A percentile compares a stretch with the other conserved stretches of the same genome.
These are phyloP conservation scores for Rutstroemia sp. DNA, from an alignment of 2,329 filamentous ascomycete genomes.

Conservation along the genomic window DNA sequence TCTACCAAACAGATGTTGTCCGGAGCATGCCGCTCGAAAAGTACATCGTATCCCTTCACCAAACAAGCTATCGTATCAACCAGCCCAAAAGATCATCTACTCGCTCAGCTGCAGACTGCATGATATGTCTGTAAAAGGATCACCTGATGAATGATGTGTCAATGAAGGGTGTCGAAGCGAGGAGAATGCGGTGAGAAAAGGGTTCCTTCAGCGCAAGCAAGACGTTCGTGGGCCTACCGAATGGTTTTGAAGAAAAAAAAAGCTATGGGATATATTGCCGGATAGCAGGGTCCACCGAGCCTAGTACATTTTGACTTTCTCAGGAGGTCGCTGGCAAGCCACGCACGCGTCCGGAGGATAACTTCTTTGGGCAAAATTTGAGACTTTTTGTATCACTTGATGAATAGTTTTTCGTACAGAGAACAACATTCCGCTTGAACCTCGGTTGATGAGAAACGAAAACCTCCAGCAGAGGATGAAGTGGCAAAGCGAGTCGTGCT, in stretches of 20 bases:
- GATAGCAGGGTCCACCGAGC: constrained; percentile 1
- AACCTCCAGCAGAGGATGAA: not conserved
- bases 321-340: not conserved
- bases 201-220: constrained; percentile 1
- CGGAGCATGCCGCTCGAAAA: too few relatives aligned
- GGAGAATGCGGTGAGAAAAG: not conserved
- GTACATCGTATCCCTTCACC: not conserved
- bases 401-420: not conserved
- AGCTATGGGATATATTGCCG: not conserved
- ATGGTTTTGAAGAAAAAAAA: not conserved
- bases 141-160: not conserved
- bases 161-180: constrained; percentile 4
- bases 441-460: not conserved
- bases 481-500: not conserved
- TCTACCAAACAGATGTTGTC: too few relatives aligned
- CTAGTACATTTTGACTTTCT: not conserved
- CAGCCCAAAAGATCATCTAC: not conserved
- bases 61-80: not conserved
- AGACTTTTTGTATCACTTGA: not conserved
- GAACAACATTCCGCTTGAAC: not conserved
- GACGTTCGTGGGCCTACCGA: not conserved
- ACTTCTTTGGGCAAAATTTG: not conserved
- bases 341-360: not conserved
- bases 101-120: not conserved
- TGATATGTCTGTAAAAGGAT: not conserved